These are phyloP conservation scores for Botrytis byssoidea DNA, from an alignment of 2,329 filamentous ascomycete species.

Conservation along the genomic window DNA sequence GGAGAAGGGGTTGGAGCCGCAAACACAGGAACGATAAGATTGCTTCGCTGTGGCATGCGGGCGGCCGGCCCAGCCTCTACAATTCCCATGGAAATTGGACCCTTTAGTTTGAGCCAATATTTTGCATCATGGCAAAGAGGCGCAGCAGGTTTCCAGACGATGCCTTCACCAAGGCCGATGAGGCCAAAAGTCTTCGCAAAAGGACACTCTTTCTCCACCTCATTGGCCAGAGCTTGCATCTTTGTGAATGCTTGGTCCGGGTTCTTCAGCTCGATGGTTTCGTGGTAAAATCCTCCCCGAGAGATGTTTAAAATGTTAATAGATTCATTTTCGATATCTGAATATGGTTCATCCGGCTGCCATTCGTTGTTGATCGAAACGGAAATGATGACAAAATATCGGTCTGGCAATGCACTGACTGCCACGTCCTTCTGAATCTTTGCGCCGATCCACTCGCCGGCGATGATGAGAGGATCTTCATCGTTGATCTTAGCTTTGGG, in stretches of 20 bases:
- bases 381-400: conserved; percentile 31
- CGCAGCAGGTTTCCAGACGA: conserved; percentile 32
- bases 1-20: not conserved
- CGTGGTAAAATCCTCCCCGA: conserved; percentile 27
- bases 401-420: conserved; percentile 21
- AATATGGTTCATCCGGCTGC: conserved; percentile 27
- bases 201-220: conserved; percentile 32
- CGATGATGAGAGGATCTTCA: conserved; percentile 29
- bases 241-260: conserved; percentile 3
- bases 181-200: conserved; percentile 30
- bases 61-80: not conserved
- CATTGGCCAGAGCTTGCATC: conserved; percentile 24
- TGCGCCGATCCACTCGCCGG: conserved; percentile 33
- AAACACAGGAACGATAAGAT: not conserved
- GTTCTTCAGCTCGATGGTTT: conserved; percentile 18
- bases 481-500: conserved; percentile 8
- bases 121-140: conserved; percentile 27
- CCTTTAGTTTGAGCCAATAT: conserved; percentile 34
- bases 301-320: conserved; percentile 29
- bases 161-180: conserved; percentile 30
- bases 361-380: conserved; percentile 28
- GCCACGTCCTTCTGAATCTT: conserved; percentile 29
- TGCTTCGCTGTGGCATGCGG: not conserved
- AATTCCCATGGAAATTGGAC: conserved; percentile 12
- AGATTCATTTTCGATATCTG: conserved; percentile 25